Evolutionary conservation across 495 filamentous ascomycete species (phyloP).

Genomic region (Tuber magnatum): DNA sequence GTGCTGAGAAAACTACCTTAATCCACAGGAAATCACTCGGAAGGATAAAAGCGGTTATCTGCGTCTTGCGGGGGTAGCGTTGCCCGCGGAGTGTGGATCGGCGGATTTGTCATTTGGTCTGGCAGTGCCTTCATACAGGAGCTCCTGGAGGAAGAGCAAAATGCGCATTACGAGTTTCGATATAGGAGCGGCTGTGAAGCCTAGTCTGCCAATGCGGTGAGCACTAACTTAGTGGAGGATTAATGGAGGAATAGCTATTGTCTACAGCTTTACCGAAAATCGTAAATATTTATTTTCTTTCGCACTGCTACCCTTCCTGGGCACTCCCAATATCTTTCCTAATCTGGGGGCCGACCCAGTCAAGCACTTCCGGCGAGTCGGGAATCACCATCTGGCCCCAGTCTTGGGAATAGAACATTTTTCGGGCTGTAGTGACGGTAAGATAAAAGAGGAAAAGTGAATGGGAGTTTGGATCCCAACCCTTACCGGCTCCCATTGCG

Average conservation of each 20-base stretch:
- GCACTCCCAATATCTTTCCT: not conserved
- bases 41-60: not conserved
- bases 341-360: no score
- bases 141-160: not conserved
- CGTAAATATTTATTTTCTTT: not conserved
- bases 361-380: not conserved
- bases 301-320: not conserved
- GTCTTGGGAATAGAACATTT: not conserved
- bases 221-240: not conserved
- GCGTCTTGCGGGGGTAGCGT: not conserved
- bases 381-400: not conserved
- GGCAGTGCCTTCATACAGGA: no score
- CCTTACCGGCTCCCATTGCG: not conserved
- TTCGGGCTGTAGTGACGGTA: not conserved
- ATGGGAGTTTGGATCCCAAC: not conserved
- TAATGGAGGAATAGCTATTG: not conserved
- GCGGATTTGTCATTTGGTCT: not conserved
- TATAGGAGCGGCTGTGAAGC: not conserved
- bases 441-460: not conserved
- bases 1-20: not conserved
- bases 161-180: not conserved
- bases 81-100: not conserved
- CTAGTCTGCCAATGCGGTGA: not conserved
- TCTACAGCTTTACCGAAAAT: not conserved
- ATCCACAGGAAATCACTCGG: slow-evolving; percentile 3